Conservation (phyloP, 1,284 basidiomycete genomes). For the Violaceomyces palustris region DNA sequence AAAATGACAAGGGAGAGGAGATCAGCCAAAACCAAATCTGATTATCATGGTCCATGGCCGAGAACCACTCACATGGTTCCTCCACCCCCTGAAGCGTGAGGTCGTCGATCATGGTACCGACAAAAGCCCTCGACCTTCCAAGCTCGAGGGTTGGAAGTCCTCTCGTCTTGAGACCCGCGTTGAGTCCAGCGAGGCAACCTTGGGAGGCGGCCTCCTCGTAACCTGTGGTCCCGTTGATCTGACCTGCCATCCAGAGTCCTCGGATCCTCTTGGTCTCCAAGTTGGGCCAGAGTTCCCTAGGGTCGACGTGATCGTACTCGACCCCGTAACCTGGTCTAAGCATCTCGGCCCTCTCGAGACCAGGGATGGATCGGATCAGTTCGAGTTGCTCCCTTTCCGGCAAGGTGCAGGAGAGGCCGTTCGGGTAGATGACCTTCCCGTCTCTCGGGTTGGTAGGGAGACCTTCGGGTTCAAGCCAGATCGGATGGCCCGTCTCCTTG, state of each 20-base stretch:
- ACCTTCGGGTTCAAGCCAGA: constrained; percentile 88
- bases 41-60: too few species aligned
- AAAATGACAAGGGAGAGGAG: neutral
- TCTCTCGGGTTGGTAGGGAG: constrained; percentile 67
- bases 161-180: constrained; percentile 69
- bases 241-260: constrained; percentile 35
- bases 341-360: constrained; percentile 75
- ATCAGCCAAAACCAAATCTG: too few species aligned
- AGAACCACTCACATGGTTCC: constrained; percentile 65
- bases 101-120: constrained; percentile 86
- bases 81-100: constrained; percentile 78
- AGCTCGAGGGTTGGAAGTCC: constrained; percentile 62
- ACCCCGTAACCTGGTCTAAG: constrained; percentile 81
- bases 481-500: constrained; percentile 63
- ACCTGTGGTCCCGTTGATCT: constrained; percentile 66
- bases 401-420: constrained; percentile 78
- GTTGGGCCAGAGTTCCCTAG: constrained; percentile 69
- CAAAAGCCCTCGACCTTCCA: constrained; percentile 74
- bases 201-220: constrained; percentile 89
- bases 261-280: constrained; percentile 77
- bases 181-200: constrained; percentile 75
- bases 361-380: constrained; percentile 75
- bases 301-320: constrained; percentile 87
- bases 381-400: constrained; percentile 74
- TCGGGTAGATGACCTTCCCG: constrained; percentile 76